These are phyloP conservation scores for Lactifluus hygrophoroides DNA, from an alignment of 768 basidiomycete species.

Conservation along the genomic window DNA sequence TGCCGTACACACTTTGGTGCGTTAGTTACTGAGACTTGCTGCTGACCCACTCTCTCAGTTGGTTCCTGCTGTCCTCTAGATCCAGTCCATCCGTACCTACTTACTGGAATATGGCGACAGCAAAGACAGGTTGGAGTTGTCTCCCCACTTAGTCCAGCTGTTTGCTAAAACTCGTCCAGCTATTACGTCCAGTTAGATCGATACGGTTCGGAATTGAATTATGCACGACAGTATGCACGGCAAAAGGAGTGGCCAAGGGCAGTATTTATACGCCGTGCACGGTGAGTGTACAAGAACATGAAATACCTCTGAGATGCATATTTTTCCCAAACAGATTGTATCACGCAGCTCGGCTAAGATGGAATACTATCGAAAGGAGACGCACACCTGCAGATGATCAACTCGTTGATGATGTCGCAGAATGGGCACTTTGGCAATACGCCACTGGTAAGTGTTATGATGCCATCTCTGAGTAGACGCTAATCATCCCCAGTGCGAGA, in stretches of 20 bases:
- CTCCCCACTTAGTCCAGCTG: constrained; percentile 23
- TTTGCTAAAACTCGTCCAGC: constrained; percentile 26
- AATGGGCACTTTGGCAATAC: constrained; percentile 77
- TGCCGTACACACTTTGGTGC: constrained; percentile 63
- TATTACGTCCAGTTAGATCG: constrained; percentile 51
- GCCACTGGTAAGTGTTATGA: constrained; percentile 32
- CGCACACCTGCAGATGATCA: constrained; percentile 50
- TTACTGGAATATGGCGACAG: constrained; percentile 71
- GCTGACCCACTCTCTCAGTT: neutral
- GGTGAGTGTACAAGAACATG: constrained; percentile 32
- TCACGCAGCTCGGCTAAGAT: constrained; percentile 57
- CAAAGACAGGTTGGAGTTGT: constrained; percentile 38
- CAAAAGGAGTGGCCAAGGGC: constrained; percentile 76
- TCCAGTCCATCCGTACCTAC: constrained; percentile 61
- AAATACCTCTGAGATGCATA: neutral
- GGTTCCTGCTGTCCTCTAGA: constrained; percentile 29
- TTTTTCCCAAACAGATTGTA: constrained; percentile 37
- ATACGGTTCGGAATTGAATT: constrained; percentile 50
- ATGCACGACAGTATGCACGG: constrained; percentile 57
- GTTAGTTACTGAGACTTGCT: neutral
- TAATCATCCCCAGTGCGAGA: constrained; percentile 24
- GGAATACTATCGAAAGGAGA: constrained; percentile 66
- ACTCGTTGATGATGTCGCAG: constrained; percentile 61
- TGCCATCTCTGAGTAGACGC: neutral
- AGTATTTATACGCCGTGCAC: constrained; percentile 55